These are phyloP conservation scores for Bipolaris cookei DNA, from an alignment of 2,329 filamentous ascomycete genomes.

Conservation along the genomic window DNA sequence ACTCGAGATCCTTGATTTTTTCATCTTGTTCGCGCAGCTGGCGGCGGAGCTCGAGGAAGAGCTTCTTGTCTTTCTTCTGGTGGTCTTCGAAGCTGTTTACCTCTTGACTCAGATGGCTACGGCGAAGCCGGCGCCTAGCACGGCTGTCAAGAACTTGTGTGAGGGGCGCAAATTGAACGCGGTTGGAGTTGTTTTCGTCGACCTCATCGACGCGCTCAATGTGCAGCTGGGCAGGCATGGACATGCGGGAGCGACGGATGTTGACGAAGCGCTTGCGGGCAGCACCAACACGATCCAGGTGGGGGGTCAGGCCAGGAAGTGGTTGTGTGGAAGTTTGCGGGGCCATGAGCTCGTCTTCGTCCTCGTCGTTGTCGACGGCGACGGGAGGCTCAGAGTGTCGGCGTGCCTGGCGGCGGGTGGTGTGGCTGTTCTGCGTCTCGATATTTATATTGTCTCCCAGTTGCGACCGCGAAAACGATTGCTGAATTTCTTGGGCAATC, in stretches of 20 bases:
- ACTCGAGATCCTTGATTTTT: slow-evolving; percentile 47
- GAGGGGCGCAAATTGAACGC: slow-evolving; percentile 47
- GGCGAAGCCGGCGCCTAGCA: slow-evolving; percentile 49
- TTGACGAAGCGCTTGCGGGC: slow-evolving; percentile 33
- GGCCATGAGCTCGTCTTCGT: slow-evolving; percentile 25
- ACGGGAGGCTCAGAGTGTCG: slow-evolving; percentile 47
- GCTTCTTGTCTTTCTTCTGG: slow-evolving; percentile 47
- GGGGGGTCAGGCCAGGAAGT: slow-evolving; percentile 39
- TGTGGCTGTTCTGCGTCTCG: slow-evolving; percentile 19
- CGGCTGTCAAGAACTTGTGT: slow-evolving; percentile 42
- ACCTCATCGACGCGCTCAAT: slow-evolving; percentile 35
- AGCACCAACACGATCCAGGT: slow-evolving; percentile 40
- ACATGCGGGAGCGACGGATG: slow-evolving; percentile 42
- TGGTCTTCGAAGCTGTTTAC: slow-evolving; percentile 49
- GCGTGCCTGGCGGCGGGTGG: slow-evolving; percentile 32
- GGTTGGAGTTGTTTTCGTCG: slow-evolving; percentile 25
- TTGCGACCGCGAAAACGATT: slow-evolving; percentile 37
- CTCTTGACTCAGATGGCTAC: slow-evolving; percentile 51
- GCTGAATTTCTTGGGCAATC: slow-evolving; percentile 42
- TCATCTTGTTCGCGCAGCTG: slow-evolving; percentile 49
- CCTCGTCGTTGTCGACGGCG: slow-evolving; percentile 19
- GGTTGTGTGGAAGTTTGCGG: slow-evolving; percentile 37
- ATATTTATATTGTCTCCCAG: slow-evolving; percentile 26
- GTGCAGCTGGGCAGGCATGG: slow-evolving; percentile 45
- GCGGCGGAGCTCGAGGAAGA: slow-evolving; percentile 45